Conservation (phyloP, 2,329 filamentous ascomycete species). For the Ophiocordyceps robertsii region DNA sequence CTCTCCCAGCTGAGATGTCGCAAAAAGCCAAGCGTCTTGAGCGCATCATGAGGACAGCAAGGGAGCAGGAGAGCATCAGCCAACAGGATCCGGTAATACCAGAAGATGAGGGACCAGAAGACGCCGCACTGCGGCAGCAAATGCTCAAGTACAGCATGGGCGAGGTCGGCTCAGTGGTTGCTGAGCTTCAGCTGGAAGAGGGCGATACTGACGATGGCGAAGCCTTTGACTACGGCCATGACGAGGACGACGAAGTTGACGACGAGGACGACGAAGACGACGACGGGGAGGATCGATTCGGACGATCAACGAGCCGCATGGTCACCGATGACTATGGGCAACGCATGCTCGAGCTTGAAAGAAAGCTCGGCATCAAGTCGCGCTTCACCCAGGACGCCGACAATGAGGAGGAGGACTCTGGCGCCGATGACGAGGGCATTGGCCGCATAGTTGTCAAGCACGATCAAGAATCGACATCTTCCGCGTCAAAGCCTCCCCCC, state of each 20-base stretch:
- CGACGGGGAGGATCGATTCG: slow-evolving; percentile 64
- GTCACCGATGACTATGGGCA: slow-evolving; percentile 63
- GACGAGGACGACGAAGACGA: slow-evolving; percentile 44
- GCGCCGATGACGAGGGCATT: slow-evolving; percentile 34
- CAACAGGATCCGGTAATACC: slow-evolving; percentile 43
- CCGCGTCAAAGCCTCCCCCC: slow-evolving; percentile 9
- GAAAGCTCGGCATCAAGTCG: slow-evolving; percentile 51
- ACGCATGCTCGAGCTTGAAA: slow-evolving; percentile 77
- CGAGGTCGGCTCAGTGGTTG: slow-evolving; percentile 84
- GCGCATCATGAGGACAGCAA: slow-evolving; percentile 42
- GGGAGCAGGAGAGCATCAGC: slow-evolving; percentile 35
- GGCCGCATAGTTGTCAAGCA: slow-evolving; percentile 39
- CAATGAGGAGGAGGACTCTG: slow-evolving; percentile 21
- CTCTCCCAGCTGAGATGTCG: slow-evolving; percentile 16
- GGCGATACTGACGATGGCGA: slow-evolving; percentile 39
- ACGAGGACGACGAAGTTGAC: slow-evolving; percentile 36
- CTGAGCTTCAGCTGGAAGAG: slow-evolving; percentile 76
- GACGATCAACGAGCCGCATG: slow-evolving; percentile 53
- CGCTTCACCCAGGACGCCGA: slow-evolving; percentile 40
- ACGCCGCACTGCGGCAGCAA: slow-evolving; percentile 65
- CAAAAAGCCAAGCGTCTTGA: slow-evolving; percentile 35
- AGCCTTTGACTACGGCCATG: slow-evolving; percentile 41
- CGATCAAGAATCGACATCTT: slow-evolving; percentile 7
- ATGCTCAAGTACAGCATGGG: slow-evolving; percentile 86
- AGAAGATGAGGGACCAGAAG: slow-evolving; percentile 64